Percentiles rank a stretch among this genome's conserved stretches.
Conservation (phyloP, 495 filamentous ascomycete species). For the Aspergillus kassunensis region DNA sequence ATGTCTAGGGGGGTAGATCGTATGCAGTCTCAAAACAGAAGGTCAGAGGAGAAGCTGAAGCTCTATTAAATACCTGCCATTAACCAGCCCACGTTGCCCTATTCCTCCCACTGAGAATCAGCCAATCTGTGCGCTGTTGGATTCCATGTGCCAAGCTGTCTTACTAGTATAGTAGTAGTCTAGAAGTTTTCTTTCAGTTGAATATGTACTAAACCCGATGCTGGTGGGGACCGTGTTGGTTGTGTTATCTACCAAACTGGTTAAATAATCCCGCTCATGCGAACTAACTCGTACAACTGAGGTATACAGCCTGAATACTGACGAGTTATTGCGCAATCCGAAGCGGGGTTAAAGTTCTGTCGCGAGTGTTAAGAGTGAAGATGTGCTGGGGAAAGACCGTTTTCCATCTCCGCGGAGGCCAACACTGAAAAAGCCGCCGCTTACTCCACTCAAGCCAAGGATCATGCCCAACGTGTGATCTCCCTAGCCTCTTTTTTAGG, state of each 20-base stretch:
- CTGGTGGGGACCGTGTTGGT: too few species aligned
- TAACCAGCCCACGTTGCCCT: conserved; percentile 7
- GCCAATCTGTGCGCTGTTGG: conserved; percentile 11
- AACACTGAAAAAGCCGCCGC: too few species aligned
- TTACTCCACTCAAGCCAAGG: too few species aligned
- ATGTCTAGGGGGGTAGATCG: not conserved
- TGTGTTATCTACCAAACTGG: too few species aligned
- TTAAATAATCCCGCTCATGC: too few species aligned
- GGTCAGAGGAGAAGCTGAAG: conserved; percentile 1
- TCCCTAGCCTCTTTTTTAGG: too few species aligned
- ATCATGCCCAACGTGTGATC: not conserved
- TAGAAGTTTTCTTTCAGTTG: too few species aligned
- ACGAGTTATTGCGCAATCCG: conserved; percentile 1
- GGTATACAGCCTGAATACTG: too few species aligned
- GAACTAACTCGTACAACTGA: too few species aligned
- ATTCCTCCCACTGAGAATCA: not conserved
- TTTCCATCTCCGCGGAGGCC: conserved; percentile 3
- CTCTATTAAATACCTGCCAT: too few species aligned
- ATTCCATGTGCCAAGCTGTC: conserved; percentile 14
- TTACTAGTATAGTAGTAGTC: too few species aligned
- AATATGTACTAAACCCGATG: too few species aligned
- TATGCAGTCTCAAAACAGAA: not conserved
- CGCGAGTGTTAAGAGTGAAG: not conserved
- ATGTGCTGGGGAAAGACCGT: not conserved
- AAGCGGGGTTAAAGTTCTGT: conserved; percentile 10